Base-by-base conservation (phyloP, 345 rosid species). In the Lenwebbia sp. region DNA sequence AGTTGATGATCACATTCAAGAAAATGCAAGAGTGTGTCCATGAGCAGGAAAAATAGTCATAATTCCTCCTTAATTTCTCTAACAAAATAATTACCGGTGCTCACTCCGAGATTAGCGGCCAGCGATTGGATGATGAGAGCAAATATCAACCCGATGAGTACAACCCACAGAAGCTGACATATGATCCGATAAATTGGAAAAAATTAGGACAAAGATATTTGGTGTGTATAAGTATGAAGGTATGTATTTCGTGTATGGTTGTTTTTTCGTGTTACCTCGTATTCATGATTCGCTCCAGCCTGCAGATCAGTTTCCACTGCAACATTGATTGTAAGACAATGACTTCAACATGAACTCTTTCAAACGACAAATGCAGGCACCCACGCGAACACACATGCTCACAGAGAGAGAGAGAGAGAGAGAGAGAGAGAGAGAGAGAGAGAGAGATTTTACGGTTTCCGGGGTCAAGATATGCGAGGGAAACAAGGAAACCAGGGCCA, bases 241-340 rank as follows among this genome's bases (percentile, higher is more conserved):
- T 33, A 33, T 33, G 14, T 15, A 15, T 10, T 62, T 30, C 7
- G 41, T 30, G 41, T 14, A 62, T 62, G 10, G 49, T 23, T 84
- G 33, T 84, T 41, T 6, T 55, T 54, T 53, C 14, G 44, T 15
- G 41, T 55, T 89, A 93, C 98, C 95, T 93, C 95, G 65, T 86
- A 94, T 54, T 87, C 50, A 54, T 94, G 91, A 65, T 86, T 86
- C 47, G 96, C 95, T 86, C 98, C 96, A 19, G 98, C 98, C 88
- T 95, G 96, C 82, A 95, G 62, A 85, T 94, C 96, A 56, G 98
- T 95, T 90, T 93, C 95, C 94, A 95, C 95, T 95, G 92, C 54
- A 87, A 83, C 28, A 83, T 44, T 12, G 47, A 30, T 84, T 47
- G 37, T 13, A 23, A 11, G 13, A 56, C 17, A 19, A n/a, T 33